Evolutionary conservation across 164 flowering plant genomes (phyloP).

Genomic region (Warburgia ugandensis): DNA sequence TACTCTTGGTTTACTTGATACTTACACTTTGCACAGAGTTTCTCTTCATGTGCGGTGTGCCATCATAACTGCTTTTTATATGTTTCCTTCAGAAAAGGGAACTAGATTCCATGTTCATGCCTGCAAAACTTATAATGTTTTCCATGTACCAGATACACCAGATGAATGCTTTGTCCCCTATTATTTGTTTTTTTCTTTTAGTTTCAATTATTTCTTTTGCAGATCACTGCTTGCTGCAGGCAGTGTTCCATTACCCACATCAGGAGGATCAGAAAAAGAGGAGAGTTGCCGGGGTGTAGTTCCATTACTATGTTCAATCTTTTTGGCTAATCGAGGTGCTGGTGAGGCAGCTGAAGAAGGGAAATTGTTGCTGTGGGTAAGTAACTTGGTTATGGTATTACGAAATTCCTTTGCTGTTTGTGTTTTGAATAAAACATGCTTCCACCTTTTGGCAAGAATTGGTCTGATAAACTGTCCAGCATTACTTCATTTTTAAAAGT

Average conservation of each 20-base stretch:
- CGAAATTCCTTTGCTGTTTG: background rate
- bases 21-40: too few relatives aligned
- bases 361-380: conserved; percentile 43
- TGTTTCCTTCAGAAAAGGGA: too few relatives aligned
- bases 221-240: conserved; percentile 84
- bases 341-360: conserved; percentile 70
- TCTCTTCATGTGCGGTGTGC: too few relatives aligned
- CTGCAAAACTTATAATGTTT: too few relatives aligned
- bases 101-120: too few relatives aligned
- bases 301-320: conserved; percentile 78
- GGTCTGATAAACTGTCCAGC: background rate
- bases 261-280: conserved; percentile 22
- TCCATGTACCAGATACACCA: background rate
- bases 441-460: background rate
- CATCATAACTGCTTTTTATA: too few relatives aligned
- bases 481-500: too few relatives aligned
- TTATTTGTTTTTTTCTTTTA: conserved; percentile 1
- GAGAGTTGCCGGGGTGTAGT: conserved; percentile 45
- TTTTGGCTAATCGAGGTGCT: conserved; percentile 81
- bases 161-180: background rate
- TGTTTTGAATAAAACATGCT: background rate
- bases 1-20: too few relatives aligned
- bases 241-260: conserved; percentile 38
- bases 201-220: conserved; percentile 13
- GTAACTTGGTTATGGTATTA: conserved; percentile 10